Percentiles rank a stretch among this genome's conserved stretches.
Conservation (phyloP, 176 grass and related monocot species). For the Carex pumila region DNA sequence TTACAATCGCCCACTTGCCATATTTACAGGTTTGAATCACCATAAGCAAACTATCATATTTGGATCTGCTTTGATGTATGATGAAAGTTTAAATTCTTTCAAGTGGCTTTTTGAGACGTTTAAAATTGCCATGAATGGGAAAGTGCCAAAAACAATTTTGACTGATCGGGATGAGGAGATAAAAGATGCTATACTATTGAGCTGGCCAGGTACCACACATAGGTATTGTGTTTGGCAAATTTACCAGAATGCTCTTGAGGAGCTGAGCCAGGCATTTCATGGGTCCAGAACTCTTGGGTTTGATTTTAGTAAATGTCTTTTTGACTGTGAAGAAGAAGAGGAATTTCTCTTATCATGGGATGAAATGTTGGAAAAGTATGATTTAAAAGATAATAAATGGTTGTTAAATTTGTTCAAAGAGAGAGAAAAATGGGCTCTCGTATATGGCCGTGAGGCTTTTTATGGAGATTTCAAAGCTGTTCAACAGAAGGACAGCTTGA, state of each 20-base stretch:
- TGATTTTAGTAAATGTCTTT: conserved; percentile 79
- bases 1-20: conserved; percentile 69
- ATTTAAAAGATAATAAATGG: conserved; percentile 78
- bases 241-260: conserved; percentile 71
- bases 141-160: conserved; percentile 70
- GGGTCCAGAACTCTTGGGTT: conserved; percentile 70
- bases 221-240: conserved; percentile 92
- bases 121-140: conserved; percentile 74
- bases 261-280: conserved; percentile 80
- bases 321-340: conserved; percentile 72
- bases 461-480: conserved; percentile 78
- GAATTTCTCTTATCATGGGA: conserved; percentile 68
- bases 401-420: conserved; percentile 57
- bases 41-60: conserved; percentile 84
- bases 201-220: conserved; percentile 44
- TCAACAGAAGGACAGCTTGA: conserved; percentile 78
- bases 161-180: conserved; percentile 45
- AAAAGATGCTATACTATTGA: conserved; percentile 44
- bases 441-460: conserved; percentile 64
- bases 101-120: conserved; percentile 84
- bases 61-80: conserved; percentile 74
- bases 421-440: conserved; percentile 78
- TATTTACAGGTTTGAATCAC: conserved; percentile 90
- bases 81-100: conserved; percentile 66
- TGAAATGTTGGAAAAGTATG: conserved; percentile 78